Percentiles rank a stretch among this genome's conserved stretches.
These are phyloP conservation scores for Vaccinium macrocarpon DNA, from an alignment of 148 eudicot genomes.

Conservation along the genomic window DNA sequence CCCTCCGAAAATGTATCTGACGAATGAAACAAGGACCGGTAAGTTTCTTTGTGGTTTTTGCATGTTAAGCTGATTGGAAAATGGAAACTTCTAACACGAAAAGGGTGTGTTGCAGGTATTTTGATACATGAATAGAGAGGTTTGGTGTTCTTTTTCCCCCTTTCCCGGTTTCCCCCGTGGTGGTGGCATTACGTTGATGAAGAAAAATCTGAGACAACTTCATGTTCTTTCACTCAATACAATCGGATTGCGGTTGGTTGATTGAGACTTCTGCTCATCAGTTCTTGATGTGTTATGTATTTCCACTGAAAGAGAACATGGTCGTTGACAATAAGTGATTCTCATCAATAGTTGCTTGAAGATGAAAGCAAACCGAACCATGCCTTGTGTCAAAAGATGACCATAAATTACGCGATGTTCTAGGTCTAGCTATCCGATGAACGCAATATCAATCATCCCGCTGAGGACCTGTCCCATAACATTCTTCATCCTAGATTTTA, in stretches of 20 bases:
- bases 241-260: neutral
- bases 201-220: neutral
- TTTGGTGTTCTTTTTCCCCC: neutral
- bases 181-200: neutral
- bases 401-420: neutral
- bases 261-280: neutral
- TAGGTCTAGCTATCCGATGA: too few relatives aligned
- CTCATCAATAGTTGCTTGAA: neutral
- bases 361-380: neutral
- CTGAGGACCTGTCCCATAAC: neutral
- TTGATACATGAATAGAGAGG: neutral
- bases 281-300: neutral
- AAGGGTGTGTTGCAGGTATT: neutral
- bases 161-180: neutral
- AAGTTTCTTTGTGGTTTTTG: neutral
- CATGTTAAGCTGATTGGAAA: neutral
- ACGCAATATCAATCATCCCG: neutral
- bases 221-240: neutral
- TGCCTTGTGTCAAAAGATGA: neutral
- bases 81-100: neutral
- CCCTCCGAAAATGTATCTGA: slow-evolving; percentile 9
- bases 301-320: too few relatives aligned
- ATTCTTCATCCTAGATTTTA: neutral
- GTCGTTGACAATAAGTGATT: neutral
- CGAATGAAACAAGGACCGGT: neutral